Evolutionary conservation across 106 monocot species (phyloP).

Genomic region (Dioscorea zingiberensis): DNA sequence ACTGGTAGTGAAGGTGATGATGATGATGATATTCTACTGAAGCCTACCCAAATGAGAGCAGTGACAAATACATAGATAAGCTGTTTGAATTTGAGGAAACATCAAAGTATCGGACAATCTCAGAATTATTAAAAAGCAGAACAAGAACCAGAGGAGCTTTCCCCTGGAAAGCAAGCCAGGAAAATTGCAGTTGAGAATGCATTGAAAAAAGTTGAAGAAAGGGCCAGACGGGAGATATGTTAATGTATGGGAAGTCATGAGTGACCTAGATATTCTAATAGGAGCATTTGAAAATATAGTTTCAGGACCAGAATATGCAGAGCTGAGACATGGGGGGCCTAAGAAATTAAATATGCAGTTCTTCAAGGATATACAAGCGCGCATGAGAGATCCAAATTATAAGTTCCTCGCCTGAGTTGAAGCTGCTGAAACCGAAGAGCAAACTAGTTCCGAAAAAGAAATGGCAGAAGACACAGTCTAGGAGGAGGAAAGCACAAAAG

Average conservation of each 20-base stretch:
- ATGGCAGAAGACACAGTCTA: slow-evolving; percentile 64
- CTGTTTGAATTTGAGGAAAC: slow-evolving; percentile 86
- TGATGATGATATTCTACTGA: slow-evolving; percentile 75
- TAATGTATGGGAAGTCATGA: slow-evolving; percentile 92
- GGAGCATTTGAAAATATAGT: slow-evolving; percentile 96
- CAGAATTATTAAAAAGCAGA: slow-evolving; percentile 72
- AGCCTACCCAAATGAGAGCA: slow-evolving; percentile 69
- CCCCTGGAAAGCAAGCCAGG: slow-evolving; percentile 93
- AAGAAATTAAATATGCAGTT: slow-evolving; percentile 90
- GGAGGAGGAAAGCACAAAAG: no score
- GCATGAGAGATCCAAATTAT: slow-evolving; percentile 88
- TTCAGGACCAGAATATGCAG: slow-evolving; percentile 87
- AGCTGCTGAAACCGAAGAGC: slow-evolving; percentile 73
- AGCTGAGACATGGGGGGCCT: slow-evolving; percentile 81
- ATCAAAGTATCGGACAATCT: slow-evolving; percentile 66
- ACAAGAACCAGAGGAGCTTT: slow-evolving; percentile 68
- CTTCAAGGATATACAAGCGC: slow-evolving; percentile 87
- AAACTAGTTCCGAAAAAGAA: slow-evolving; percentile 81
- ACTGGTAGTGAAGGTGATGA: slow-evolving; percentile 87
- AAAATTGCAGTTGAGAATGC: slow-evolving; percentile 92
- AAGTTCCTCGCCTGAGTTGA: slow-evolving; percentile 75
- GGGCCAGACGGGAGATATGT: slow-evolving; percentile 90
- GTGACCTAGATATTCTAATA: slow-evolving; percentile 82
- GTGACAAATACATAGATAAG: slow-evolving; percentile 78
- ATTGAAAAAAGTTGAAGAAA: slow-evolving; percentile 86